phyloP scores from a whole-genome alignment of 1,284 basidiomycete genomes.

The Cystobasidium slooffiae region DNA sequence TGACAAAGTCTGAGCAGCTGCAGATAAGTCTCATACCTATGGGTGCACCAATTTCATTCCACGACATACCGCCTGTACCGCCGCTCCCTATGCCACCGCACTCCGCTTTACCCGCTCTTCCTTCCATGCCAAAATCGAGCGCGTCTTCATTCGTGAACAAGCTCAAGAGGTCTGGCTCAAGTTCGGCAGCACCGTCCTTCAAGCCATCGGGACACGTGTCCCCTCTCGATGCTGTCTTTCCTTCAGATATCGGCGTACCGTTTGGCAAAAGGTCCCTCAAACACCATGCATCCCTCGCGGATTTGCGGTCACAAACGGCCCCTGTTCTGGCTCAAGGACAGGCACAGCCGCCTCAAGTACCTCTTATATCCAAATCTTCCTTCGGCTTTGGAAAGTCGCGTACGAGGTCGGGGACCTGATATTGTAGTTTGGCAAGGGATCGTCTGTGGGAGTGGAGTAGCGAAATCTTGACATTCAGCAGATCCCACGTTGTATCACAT shows the following conservation, averaged over 20 bases:
- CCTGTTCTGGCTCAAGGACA: neutral
- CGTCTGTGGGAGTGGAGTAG: neutral
- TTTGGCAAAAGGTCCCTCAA: constrained; percentile 12
- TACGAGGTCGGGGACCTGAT: constrained; percentile 20
- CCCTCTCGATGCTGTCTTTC: constrained; percentile 4
- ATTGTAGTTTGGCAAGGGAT: too few species aligned
- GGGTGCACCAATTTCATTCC: neutral
- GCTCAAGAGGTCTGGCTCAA: constrained; percentile 10
- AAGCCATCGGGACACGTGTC: constrained; percentile 6
- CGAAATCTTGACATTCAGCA: too few species aligned
- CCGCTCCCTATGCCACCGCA: constrained; percentile 1
- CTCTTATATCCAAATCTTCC: neutral
- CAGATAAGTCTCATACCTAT: constrained; percentile 2
- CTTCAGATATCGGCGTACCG: neutral
- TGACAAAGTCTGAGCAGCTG: neutral
- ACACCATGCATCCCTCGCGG: constrained; percentile 22
- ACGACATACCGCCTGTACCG: neutral
- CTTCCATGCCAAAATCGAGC: neutral
- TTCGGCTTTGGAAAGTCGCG: constrained; percentile 22
- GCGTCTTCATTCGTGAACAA: constrained; percentile 29
- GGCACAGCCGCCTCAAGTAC: neutral
- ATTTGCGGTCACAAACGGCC: constrained; percentile 14
- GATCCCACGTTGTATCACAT: too few species aligned
- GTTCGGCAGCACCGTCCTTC: neutral
- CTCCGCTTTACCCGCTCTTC: constrained; percentile 10